phyloP scores from a whole-genome alignment of 2,329 filamentous ascomycete genomes.

The Escovopsis weberi region DNA sequence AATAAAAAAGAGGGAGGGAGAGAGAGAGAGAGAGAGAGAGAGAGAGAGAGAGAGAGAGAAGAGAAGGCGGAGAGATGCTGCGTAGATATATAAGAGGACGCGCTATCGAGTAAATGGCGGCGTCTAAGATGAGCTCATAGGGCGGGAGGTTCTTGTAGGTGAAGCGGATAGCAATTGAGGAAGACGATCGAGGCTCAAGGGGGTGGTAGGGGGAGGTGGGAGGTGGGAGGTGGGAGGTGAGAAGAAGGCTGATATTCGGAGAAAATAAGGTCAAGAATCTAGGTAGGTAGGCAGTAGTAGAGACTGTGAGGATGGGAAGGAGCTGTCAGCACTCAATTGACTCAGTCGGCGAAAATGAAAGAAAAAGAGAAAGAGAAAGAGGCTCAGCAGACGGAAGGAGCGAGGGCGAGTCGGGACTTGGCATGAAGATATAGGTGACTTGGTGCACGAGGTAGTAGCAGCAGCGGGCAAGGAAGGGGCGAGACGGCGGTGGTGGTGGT shows the following conservation, averaged over 20 bases:
- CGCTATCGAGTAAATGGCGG: not conserved
- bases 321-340: constrained; percentile 4
- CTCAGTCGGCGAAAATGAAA: not conserved
- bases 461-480: no score
- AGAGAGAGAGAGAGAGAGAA: no score
- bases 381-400: no score
- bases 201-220: not conserved
- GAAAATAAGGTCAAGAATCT: no score
- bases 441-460: no score
- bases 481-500: no score
- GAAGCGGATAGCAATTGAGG: not conserved
- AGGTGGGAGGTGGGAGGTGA: constrained; percentile 3
- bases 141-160: not conserved
- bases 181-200: not conserved
- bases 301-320: constrained; percentile 2
- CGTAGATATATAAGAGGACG: not conserved
- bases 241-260: not conserved
- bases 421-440: no score
- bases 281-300: not conserved
- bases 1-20: no score
- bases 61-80: not conserved
- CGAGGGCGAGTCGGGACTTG: no score
- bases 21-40: no score
- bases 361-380: not conserved
- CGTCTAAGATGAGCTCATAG: constrained; percentile 4